phyloP scores from a whole-genome alignment of 2,329 filamentous ascomycete species.

The Venturia oleaginea region DNA sequence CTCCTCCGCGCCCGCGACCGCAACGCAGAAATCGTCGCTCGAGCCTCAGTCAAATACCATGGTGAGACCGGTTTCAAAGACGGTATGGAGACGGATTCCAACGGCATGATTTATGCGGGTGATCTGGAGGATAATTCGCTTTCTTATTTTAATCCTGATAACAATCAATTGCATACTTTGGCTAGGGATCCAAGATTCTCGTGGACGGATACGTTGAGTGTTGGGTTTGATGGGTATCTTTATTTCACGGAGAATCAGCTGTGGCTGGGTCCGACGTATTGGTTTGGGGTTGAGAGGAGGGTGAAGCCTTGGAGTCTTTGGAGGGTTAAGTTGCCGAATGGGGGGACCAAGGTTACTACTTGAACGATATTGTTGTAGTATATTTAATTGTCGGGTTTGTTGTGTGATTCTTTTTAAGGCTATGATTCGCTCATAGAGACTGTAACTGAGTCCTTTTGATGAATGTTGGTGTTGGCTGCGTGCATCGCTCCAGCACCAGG shows the following conservation, averaged over 20 bases:
- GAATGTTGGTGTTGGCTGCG: too few relatives aligned
- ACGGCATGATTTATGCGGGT: constrained; percentile 40
- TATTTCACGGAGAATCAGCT: constrained; percentile 48
- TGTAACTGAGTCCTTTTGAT: too few relatives aligned
- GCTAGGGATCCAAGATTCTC: constrained; percentile 39
- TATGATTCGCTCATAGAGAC: too few relatives aligned
- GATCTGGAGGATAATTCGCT: constrained; percentile 44
- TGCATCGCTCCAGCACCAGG: too few relatives aligned
- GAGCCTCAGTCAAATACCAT: constrained; percentile 33
- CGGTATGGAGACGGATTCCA: constrained; percentile 44
- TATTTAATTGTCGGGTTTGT: too few relatives aligned
- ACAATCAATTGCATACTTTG: constrained; percentile 35
- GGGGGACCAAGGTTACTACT: constrained; percentile 30
- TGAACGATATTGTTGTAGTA: too few relatives aligned
- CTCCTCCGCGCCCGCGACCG: constrained; percentile 31
- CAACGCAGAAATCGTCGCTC: constrained; percentile 35
- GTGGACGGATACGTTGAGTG: constrained; percentile 38
- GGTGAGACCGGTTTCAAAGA: constrained; percentile 43
- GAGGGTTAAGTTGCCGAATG: constrained; percentile 32
- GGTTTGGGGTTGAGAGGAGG: constrained; percentile 34
- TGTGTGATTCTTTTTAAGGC: too few relatives aligned
- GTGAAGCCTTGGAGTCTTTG: constrained; percentile 36
- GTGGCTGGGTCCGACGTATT: constrained; percentile 27
- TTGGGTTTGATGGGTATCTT: constrained; percentile 38
- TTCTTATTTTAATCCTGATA: constrained; percentile 36